A percentile compares a stretch with the other conserved stretches of the same genome.
Evolutionary conservation across 208 protist genomes (phyloP).

Genomic region (Leishmania mexicana): DNA sequence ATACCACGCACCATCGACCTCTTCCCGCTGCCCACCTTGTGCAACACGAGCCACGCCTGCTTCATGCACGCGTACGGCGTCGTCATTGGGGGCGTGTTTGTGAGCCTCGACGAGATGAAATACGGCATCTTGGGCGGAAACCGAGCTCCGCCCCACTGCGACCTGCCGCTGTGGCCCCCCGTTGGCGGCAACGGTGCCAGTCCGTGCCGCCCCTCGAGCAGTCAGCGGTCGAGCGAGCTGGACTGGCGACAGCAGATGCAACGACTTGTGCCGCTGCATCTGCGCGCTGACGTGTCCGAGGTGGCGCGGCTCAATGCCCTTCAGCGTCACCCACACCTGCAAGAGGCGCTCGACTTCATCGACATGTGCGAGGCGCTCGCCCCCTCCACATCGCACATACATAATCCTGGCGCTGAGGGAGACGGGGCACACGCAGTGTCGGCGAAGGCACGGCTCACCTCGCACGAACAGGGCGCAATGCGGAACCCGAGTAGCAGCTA

Average conservation of each 20-base stretch:
- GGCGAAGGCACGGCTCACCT: not conserved
- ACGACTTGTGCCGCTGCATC: slow-evolving; percentile 19
- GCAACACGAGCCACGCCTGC: slow-evolving; percentile 27
- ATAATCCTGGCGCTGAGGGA: not conserved
- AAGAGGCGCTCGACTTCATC: slow-evolving; percentile 11
- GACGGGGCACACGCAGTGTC: not conserved
- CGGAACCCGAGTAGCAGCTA: not conserved
- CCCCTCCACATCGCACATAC: not conserved
- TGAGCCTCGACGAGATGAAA: slow-evolving; percentile 72
- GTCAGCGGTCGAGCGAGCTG: not conserved
- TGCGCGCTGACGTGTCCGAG: slow-evolving; percentile 20
- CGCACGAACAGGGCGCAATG: not conserved
- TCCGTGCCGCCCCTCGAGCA: not conserved
- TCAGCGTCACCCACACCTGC: slow-evolving; percentile 16
- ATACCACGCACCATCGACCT: slow-evolving; percentile 22
- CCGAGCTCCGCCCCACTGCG: slow-evolving; percentile 31
- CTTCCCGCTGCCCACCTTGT: slow-evolving; percentile 30
- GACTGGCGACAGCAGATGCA: slow-evolving; percentile 2
- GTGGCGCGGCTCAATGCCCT: slow-evolving; percentile 20
- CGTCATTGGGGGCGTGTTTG: slow-evolving; percentile 39
- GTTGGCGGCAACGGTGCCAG: slow-evolving; percentile 12
- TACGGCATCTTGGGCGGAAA: slow-evolving; percentile 70
- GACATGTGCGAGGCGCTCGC: slow-evolving; percentile 19
- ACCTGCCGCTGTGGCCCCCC: slow-evolving; percentile 37
- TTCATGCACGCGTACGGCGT: slow-evolving; percentile 66